Conservation (phyloP, 495 filamentous ascomycete genomes). For the Neurospora discreta region DNA sequence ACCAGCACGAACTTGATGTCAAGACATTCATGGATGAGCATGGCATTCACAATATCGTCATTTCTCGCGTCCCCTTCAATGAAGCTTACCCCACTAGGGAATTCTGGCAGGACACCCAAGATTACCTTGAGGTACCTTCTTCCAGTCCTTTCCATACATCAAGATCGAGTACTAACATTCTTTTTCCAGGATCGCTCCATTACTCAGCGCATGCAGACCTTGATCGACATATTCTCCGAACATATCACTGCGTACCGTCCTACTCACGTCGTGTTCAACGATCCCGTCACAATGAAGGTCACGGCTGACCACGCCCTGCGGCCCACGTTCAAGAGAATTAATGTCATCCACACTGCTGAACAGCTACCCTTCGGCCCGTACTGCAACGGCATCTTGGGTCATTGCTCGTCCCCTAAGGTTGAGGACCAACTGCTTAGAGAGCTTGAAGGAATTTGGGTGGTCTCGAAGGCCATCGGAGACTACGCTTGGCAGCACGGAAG, state of each 20-base stretch:
- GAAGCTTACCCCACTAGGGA: slow-evolving; percentile 12
- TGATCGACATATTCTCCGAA: slow-evolving; percentile 8
- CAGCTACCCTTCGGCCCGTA: slow-evolving; percentile 23
- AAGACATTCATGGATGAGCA: slow-evolving; percentile 18
- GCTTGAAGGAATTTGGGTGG: slow-evolving; percentile 21
- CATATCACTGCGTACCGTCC: slow-evolving; percentile 13
- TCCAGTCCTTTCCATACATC: neutral
- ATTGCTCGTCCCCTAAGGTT: slow-evolving; percentile 13
- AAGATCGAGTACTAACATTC: neutral
- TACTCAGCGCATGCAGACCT: slow-evolving; percentile 4
- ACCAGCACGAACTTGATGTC: slow-evolving; percentile 1
- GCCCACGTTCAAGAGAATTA: slow-evolving; percentile 12
- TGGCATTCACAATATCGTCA: slow-evolving; percentile 13
- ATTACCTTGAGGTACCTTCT: slow-evolving; percentile 15
- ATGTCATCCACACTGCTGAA: slow-evolving; percentile 22
- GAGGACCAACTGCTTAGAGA: slow-evolving; percentile 15
- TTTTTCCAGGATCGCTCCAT: neutral
- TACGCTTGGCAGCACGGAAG: slow-evolving; percentile 16
- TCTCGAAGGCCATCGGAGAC: slow-evolving; percentile 16
- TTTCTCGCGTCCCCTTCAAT: slow-evolving; percentile 9
- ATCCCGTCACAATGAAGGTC: slow-evolving; percentile 21
- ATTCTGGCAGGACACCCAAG: slow-evolving; percentile 14
- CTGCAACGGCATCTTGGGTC: slow-evolving; percentile 12
- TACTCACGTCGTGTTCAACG: slow-evolving; percentile 24
- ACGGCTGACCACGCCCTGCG: slow-evolving; percentile 5